phyloP scores from a whole-genome alignment of 2,329 filamentous ascomycete species.

The Xylaria sp. region DNA sequence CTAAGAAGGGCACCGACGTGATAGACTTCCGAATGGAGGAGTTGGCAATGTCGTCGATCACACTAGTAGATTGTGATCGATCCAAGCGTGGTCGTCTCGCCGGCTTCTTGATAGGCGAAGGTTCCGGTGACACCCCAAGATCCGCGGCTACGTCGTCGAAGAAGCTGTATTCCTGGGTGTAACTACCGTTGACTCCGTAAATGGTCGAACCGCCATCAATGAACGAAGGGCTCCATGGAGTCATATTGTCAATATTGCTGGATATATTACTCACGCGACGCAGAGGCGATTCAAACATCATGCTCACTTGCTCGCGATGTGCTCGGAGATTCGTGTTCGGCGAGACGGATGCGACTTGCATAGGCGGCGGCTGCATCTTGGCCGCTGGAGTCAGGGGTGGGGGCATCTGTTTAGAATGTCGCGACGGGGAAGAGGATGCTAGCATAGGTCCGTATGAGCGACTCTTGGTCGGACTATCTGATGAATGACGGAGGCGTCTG shows the following conservation, averaged over 20 bases:
- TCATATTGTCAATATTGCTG: conserved; percentile 56
- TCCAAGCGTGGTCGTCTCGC: conserved; percentile 69
- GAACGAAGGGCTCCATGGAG: conserved; percentile 73
- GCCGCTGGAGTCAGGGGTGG: conserved; percentile 82
- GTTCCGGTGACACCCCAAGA: conserved; percentile 62
- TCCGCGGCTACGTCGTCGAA: conserved; percentile 59
- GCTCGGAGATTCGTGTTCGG: conserved; percentile 92
- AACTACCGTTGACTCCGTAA: conserved; percentile 42
- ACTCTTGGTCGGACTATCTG: conserved; percentile 85
- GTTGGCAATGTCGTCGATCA: conserved; percentile 69
- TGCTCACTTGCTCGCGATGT: conserved; percentile 83
- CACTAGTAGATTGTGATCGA: conserved; percentile 70
- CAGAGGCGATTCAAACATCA: conserved; percentile 76
- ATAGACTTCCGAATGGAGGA: conserved; percentile 61
- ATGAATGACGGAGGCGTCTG: conserved; percentile 88
- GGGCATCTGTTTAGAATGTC: conserved; percentile 67
- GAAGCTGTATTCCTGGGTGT: conserved; percentile 69
- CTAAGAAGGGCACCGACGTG: conserved; percentile 62
- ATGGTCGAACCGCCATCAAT: conserved; percentile 56
- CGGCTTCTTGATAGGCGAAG: conserved; percentile 73
- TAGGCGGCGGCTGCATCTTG: conserved; percentile 75
- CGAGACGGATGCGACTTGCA: conserved; percentile 78
- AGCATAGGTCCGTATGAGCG: conserved; percentile 65
- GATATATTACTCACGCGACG: conserved; percentile 60
- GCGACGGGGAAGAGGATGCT: conserved; percentile 75